Evolutionary conservation across 208 protist genomes (phyloP), one percentile per base, ranked within the genome.

Genomic region (Acanthamoeba sp.): DNA sequence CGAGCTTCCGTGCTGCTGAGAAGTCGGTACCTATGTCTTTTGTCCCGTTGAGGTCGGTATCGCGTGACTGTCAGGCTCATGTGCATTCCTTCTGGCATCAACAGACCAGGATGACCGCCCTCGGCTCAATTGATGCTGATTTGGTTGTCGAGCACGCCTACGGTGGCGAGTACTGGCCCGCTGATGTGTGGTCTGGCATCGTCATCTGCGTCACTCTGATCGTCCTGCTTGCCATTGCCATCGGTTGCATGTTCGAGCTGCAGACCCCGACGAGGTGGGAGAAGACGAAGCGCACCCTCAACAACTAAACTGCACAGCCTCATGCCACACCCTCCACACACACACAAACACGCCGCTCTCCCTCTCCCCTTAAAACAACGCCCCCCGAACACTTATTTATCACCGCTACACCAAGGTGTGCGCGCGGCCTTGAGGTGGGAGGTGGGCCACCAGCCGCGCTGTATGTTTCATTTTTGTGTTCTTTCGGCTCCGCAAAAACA

Each of bases 241-340:
- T 78, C 24, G 69, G 69, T 36, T 78, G 69, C 69, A 78, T 78
- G 69, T 78, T 78, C 36, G 69, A 78, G 36, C 69, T 78, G 18
- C 69, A 78, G 69, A 78, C 69, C 36, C 69, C 69, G 38, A 78
- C 69, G 36, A 78, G 69, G 69, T 78, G 69, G 69, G 69, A 78
- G 69, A 78, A 78, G 69, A 4, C 69, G 12, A 78, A 78, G 69
- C 69, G 69, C 38, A 36, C 66, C 66, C 22, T 38, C 29, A 36
- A 14, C 62, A 69, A 69, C 62, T 69, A 69, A 69, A 69, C 62
- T 62, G 55, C 55, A 62, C 55, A 62, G 55, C 55, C 55, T 22
- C 16, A 62, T 22, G n/a, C 48, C 48, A 52, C n/a, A n/a, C n/a
- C 48, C 48, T 22, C 48, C n/a, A 22, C 55, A 62, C 55, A 62